phyloP scores from a whole-genome alignment of 352 stramenopile species.

The Pythium aristosporum region DNA sequence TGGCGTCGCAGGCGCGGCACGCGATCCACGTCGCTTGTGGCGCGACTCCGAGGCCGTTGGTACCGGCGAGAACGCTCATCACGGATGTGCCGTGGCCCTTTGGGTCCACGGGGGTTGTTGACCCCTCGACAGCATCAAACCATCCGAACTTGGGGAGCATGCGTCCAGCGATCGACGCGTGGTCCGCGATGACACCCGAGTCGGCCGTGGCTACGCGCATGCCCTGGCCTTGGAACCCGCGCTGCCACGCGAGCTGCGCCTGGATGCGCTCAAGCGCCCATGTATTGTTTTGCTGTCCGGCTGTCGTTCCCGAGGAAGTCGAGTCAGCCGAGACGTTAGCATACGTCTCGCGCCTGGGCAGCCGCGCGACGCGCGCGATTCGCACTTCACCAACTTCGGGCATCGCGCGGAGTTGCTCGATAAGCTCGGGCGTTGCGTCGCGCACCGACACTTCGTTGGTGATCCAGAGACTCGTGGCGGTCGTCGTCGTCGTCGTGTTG shows the following conservation, averaged over 20 bases:
- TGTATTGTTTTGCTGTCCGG: slow-evolving; percentile 25
- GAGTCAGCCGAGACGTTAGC: slow-evolving; percentile 20
- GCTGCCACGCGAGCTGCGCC: slow-evolving; percentile 38
- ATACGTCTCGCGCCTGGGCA: slow-evolving; percentile 6
- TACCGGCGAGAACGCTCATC: slow-evolving; percentile 35
- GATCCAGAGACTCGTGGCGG: slow-evolving; percentile 46
- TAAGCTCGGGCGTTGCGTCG: slow-evolving; percentile 33
- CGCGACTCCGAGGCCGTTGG: slow-evolving; percentile 34
- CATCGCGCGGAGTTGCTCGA: slow-evolving; percentile 33
- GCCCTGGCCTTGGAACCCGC: slow-evolving; percentile 34
- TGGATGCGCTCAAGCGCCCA: slow-evolving; percentile 47
- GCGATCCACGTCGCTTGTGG: slow-evolving; percentile 41
- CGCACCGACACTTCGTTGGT: slow-evolving; percentile 46
- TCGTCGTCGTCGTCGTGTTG: slow-evolving; percentile 3
- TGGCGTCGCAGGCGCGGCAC: slow-evolving; percentile 39
- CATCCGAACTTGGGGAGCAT: slow-evolving; percentile 45
- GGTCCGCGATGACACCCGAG: slow-evolving; percentile 39
- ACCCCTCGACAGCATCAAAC: slow-evolving; percentile 43
- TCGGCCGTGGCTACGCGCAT: slow-evolving; percentile 51
- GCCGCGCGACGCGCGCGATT: slow-evolving; percentile 13
- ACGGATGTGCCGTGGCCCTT: slow-evolving; percentile 39
- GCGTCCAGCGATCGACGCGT: slow-evolving; percentile 34
- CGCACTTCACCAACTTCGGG: slow-evolving; percentile 28
- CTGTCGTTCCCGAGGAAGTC: background rate
- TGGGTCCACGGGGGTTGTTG: slow-evolving; percentile 32